Conservation (phyloP, 1,284 basidiomycete species). For the Ceratobasidium sp. region DNA sequence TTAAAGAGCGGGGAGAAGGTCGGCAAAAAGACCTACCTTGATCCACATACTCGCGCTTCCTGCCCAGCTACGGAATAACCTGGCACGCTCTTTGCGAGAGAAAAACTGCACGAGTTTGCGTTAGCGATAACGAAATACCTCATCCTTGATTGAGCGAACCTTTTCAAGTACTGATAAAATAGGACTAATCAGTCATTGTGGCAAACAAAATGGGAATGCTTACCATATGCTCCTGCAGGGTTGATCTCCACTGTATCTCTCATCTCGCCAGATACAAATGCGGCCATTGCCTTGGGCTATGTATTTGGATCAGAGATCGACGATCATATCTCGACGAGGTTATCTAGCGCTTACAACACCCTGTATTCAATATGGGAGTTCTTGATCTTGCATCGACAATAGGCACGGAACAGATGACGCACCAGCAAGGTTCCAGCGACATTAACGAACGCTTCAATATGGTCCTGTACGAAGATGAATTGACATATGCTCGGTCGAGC, state of each 20-base stretch:
- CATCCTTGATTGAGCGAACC: neutral
- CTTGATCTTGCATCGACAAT: constrained; percentile 29
- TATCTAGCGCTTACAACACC: constrained; percentile 68
- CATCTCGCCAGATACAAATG: constrained; percentile 94
- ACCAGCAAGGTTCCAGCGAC: constrained; percentile 90
- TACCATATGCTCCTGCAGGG: constrained; percentile 82
- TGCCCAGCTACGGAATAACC: constrained; percentile 93
- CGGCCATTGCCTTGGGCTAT: constrained; percentile 92
- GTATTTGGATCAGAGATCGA: neutral
- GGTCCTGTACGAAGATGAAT: constrained; percentile 57
- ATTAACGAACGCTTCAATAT: constrained; percentile 81
- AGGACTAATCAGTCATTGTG: neutral
- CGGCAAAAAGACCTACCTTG: constrained; percentile 59
- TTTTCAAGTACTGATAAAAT: constrained; percentile 68
- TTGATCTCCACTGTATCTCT: constrained; percentile 93
- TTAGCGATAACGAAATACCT: constrained; percentile 8
- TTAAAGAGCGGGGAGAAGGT: neutral
- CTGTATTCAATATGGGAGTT: constrained; percentile 49
- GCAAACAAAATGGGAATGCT: constrained; percentile 37
- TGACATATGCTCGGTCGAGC: neutral
- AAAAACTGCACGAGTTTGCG: constrained; percentile 70
- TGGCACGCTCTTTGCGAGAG: constrained; percentile 86
- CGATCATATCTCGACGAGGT: neutral
- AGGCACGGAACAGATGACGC: constrained; percentile 43
- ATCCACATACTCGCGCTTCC: constrained; percentile 94